Evolutionary conservation across 2,329 filamentous ascomycete species (phyloP), one percentile per base, ranked within the genome.

Genomic region (Chaetothyriales sp.): DNA sequence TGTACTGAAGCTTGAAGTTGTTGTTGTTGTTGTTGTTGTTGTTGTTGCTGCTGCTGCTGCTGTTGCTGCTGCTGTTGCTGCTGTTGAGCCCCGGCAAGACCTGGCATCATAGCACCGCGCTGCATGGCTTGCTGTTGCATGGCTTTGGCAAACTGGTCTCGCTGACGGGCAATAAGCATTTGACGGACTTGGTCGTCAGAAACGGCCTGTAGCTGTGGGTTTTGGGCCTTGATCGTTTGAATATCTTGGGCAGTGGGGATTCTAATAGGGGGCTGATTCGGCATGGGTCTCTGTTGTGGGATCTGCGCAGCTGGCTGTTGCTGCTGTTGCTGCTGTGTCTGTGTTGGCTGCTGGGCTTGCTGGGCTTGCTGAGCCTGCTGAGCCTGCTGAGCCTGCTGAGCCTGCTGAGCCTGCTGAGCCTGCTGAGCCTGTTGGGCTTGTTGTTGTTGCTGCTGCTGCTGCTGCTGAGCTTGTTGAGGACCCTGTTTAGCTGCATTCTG

Each of bases 171-270:
- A n/a, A 54, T 50, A 12, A 57, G 50, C 43, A 58, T 47, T n/a
- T 46, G 45, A 45, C 55, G 48, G 49, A 58, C 56, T 43, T 57
- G 51, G n/a, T 56, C 53, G 43, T 58, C 56, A 12, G 51, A 43
- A 18, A 50, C 22, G 44, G 44, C 51, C 9, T 53, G 52, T 15
- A 58, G 36, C 42, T 53, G 51, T 5, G 56, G 55, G 39, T 58
- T 55, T 19, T 49, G 47, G 18, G 46, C 44, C 48, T 55, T 55
- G 12, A 55, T 46, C 20, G 51, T 52, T 26, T 53, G 53, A 44
- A 58, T 50, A 39, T 58, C 56, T 19, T 48, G 43, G 15, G 44
- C 43, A 22, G 51, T 57, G 9, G 52, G 53, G 19, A 47, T 25
- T 18, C 53, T 48, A 18, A 22, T 46, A 49, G 18, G 53, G 42